Conservation (phyloP, 208 protist genomes). For the Leishmania amazonensis region DNA sequence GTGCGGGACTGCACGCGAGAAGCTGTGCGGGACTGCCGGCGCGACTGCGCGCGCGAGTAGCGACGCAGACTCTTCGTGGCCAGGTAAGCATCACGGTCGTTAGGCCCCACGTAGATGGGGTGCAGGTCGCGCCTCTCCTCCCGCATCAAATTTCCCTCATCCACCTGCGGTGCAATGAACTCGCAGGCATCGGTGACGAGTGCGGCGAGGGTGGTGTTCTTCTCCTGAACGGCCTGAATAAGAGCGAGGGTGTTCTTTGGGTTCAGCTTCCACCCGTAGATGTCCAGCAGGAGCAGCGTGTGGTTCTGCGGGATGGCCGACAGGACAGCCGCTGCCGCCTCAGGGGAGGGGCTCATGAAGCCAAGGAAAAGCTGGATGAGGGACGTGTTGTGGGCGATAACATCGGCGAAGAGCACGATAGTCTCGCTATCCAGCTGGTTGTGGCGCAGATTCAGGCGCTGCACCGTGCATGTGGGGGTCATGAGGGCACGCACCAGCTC, state of each 20-base stretch:
- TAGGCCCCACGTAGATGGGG: constrained; percentile 81
- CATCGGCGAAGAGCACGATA: constrained; percentile 67
- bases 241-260: constrained; percentile 37
- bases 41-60: constrained; percentile 79
- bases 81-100: constrained; percentile 86
- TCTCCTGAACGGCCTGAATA: constrained; percentile 52
- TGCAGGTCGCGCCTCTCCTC: constrained; percentile 57
- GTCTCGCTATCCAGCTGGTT: constrained; percentile 82
- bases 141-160: constrained; percentile 62
- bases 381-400: constrained; percentile 68
- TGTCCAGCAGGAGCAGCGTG: constrained; percentile 79
- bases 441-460: constrained; percentile 86
- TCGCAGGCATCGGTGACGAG: constrained; percentile 83
- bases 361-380: constrained; percentile 92
- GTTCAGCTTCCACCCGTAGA: constrained; percentile 84
- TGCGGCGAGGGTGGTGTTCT: constrained; percentile 57
- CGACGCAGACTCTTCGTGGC: constrained; percentile 81
- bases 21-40: constrained; percentile 54
- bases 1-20: constrained; percentile 15
- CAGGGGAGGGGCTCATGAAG: constrained; percentile 83
- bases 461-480: constrained; percentile 60
- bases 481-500: constrained; percentile 68
- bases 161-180: constrained; percentile 55
- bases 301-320: constrained; percentile 56
- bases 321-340: constrained; percentile 61